Evolutionary conservation across 768 basidiomycete genomes (phyloP).

Genomic region (Tricholoma saponaceum): DNA sequence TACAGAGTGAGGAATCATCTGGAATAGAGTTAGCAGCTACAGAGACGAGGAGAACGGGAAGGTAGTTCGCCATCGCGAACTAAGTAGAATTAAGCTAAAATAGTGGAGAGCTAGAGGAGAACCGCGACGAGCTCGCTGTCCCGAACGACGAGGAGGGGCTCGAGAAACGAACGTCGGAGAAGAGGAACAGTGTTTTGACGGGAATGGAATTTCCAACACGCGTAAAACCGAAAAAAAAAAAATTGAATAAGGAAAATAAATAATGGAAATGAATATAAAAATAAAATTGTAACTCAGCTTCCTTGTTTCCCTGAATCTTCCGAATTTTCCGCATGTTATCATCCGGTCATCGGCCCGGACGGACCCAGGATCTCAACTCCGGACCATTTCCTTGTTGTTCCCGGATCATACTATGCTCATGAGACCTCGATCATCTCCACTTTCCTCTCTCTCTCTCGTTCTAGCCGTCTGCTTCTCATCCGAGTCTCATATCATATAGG

Average conservation of each 20-base stretch:
- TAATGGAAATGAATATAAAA: background rate
- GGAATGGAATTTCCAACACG: background rate
- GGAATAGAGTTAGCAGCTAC: constrained; percentile 53
- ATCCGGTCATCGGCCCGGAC: background rate
- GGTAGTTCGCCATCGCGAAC: constrained; percentile 56
- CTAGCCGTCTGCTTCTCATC: too few species aligned
- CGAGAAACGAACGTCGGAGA: background rate
- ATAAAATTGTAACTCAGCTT: background rate
- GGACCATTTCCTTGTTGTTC: too few species aligned
- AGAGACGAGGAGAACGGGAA: constrained; percentile 66
- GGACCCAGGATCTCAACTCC: background rate
- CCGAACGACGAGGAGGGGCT: background rate
- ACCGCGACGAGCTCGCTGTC: background rate
- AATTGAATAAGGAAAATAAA: background rate
- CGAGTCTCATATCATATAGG: too few species aligned
- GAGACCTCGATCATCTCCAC: too few species aligned
- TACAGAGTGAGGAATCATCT: constrained; percentile 79
- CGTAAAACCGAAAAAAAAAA: background rate
- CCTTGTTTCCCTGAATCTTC: too few species aligned
- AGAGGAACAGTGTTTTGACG: background rate
- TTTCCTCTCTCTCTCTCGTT: too few species aligned
- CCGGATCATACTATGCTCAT: too few species aligned
- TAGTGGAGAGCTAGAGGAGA: background rate
- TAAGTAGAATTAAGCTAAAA: constrained; percentile 9
- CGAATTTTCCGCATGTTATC: background rate